phyloP scores from a whole-genome alignment of 768 basidiomycete genomes.

The Amyloporia xantha region DNA sequence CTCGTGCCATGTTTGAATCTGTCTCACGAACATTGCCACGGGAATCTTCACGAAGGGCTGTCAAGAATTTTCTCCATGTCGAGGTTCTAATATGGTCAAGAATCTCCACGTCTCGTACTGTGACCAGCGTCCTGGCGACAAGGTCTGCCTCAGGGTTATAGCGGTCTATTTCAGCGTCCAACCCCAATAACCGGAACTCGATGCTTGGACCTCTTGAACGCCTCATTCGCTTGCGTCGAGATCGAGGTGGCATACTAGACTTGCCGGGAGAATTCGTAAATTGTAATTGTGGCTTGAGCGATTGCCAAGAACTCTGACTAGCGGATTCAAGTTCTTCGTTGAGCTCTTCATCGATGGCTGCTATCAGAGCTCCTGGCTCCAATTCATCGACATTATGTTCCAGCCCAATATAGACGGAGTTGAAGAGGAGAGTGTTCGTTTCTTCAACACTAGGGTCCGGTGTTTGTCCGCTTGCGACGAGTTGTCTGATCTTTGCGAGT shows the following conservation, averaged over 20 bases:
- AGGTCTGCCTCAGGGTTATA: slow-evolving; percentile 48
- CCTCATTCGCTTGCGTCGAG: slow-evolving; percentile 37
- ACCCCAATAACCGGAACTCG: slow-evolving; percentile 67
- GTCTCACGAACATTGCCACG: slow-evolving; percentile 87
- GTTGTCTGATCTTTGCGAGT: slow-evolving; percentile 83
- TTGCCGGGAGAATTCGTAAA: slow-evolving; percentile 34
- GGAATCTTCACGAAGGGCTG: slow-evolving; percentile 75
- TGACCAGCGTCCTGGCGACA: slow-evolving; percentile 61
- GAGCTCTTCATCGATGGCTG: slow-evolving; percentile 90
- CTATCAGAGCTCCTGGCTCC: slow-evolving; percentile 73
- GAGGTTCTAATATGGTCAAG: slow-evolving; percentile 97
- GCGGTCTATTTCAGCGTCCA: slow-evolving; percentile 62
- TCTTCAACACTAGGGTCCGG: slow-evolving; percentile 70
- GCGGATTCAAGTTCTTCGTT: slow-evolving; percentile 67
- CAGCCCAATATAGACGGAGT: slow-evolving; percentile 92
- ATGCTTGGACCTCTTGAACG: slow-evolving; percentile 77
- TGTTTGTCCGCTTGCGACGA: slow-evolving; percentile 84
- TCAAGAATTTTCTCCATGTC: slow-evolving; percentile 97
- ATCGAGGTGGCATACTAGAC: slow-evolving; percentile 16
- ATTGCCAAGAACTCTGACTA: slow-evolving; percentile 88
- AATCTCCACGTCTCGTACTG: slow-evolving; percentile 75
- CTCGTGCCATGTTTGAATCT: slow-evolving; percentile 87
- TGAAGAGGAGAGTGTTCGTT: slow-evolving; percentile 78
- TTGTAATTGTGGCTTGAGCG: slow-evolving; percentile 45
- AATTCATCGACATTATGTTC: slow-evolving; percentile 66